Percentiles rank a stretch among this genome's conserved stretches.
Evolutionary conservation across 2,329 filamentous ascomycete genomes (phyloP).

Genomic region (Trichoderma citrinoviride): DNA sequence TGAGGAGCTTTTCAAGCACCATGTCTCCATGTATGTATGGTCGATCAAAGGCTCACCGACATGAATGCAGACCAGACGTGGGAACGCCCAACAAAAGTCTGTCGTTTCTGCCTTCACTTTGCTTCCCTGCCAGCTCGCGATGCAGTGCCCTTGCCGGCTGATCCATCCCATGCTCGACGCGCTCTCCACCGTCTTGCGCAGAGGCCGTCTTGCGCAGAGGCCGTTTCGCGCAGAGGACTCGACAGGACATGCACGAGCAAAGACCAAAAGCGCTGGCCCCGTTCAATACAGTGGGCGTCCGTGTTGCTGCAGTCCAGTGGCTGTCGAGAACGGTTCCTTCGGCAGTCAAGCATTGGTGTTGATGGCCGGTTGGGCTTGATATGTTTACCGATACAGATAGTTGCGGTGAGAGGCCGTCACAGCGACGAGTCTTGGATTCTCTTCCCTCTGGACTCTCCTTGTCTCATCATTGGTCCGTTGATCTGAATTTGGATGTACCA

Average conservation of each 20-base stretch:
- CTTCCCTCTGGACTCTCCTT: background rate
- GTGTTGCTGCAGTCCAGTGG: background rate
- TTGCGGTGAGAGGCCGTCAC: background rate
- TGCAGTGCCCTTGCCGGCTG: background rate
- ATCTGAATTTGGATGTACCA: no score
- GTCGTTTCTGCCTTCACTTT: background rate
- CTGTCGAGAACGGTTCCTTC: conserved; percentile 1
- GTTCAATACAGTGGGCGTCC: background rate
- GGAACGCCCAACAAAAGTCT: background rate
- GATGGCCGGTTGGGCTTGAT: conserved; percentile 16
- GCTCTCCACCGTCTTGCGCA: background rate
- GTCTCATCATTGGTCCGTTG: background rate
- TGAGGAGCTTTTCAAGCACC: background rate
- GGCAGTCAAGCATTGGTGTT: background rate
- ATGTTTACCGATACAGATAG: background rate
- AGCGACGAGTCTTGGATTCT: background rate
- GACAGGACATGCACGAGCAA: no score
- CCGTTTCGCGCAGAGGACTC: no score
- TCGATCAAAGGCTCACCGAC: conserved; percentile 14
- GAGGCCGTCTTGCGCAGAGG: background rate
- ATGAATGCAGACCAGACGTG: background rate
- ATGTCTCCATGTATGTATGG: background rate
- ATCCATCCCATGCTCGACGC: background rate
- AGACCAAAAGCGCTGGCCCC: no score
- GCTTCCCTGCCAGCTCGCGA: background rate